phyloP scores from a whole-genome alignment of 331 rosid genomes.

The Telfairia occidentalis region DNA sequence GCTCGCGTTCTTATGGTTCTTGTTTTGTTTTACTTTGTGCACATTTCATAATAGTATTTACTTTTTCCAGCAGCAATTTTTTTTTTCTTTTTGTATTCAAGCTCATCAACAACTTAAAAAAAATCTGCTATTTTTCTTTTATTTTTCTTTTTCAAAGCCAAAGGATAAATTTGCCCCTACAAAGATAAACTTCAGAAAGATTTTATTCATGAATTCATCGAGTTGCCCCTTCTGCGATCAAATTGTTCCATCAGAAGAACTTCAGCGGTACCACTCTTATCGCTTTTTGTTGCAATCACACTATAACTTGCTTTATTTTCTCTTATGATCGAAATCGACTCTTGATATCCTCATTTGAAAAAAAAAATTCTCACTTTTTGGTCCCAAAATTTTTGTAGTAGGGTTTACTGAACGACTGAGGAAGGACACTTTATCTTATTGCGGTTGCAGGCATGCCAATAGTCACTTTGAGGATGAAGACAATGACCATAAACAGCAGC shows the following conservation, averaged over 20 bases:
- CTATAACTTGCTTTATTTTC: neutral
- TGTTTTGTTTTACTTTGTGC: no score
- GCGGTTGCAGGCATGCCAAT: conserved; percentile 40
- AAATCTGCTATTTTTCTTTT: no score
- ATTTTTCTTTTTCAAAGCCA: no score
- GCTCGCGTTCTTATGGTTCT: no score
- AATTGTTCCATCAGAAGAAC: conserved; percentile 40
- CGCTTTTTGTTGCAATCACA: neutral
- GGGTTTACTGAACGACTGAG: neutral
- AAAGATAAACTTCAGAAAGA: neutral
- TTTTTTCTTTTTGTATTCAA: no score
- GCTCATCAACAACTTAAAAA: no score
- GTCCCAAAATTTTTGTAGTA: neutral
- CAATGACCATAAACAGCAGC: conserved; percentile 13
- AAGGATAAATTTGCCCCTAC: no score
- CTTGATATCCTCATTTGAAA: neutral
- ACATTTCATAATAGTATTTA: no score
- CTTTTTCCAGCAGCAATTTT: no score
- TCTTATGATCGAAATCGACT: neutral
- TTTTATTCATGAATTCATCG: conserved; percentile 5
- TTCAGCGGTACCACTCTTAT: conserved; percentile 38
- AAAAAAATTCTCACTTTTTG: neutral
- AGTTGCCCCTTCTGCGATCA: conserved; percentile 57
- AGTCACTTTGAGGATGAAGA: conserved; percentile 34
- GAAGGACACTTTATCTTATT: neutral